Base-by-base conservation (phyloP, 768 basidiomycete genomes). In the Tephrocybe sp. region DNA sequence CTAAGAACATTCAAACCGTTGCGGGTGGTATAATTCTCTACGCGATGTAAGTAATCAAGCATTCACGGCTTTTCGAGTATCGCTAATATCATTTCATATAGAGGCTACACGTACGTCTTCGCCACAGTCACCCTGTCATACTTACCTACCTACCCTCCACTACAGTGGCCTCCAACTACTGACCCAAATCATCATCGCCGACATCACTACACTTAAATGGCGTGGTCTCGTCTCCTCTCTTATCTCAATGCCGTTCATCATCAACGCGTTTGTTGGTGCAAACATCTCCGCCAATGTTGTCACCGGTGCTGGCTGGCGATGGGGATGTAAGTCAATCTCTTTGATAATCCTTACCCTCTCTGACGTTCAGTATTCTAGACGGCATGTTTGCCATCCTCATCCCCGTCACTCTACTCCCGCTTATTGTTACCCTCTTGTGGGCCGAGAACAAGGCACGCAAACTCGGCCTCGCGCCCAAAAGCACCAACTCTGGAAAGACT, bases 181-280 rank as follows among this genome's bases (percentile, higher is more conserved):
- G 7, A 84, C 79, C 14, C 80, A 83, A 51, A 80, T 85, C 53
- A 77, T 84, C 57, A 81, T 84, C 45, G 83, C 82, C 20, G 82
- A 84, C 58, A 78, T 79, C 48, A 83, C 81, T 2, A 78, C 80
- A 6, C 73, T 83, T 15, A 69, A 70, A 61, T 82, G 79, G 79
- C 73, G 83, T 48, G 80, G 81, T 7, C 36, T 68, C 2, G 62
- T 68, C 6, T 49, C 63, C 1, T 56, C 64, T 6, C 65, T 83
- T 24, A 74, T 73, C 11, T 73, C 76, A 6, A 54, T 73, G 36
- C 81, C 81, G 3, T 83, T 80, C 66, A 67, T 86, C 53, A 70
- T 86, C 63, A 86, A 86, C 62, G 81, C 73, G 2, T 85, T 84
- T 60, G 69, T 86, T 50, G 83, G 83, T n/a, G 70, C 80, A n/a